These are phyloP conservation scores for Solanum pinnatisectum DNA, from an alignment of 257 asterid genomes.

Conservation along the genomic window DNA sequence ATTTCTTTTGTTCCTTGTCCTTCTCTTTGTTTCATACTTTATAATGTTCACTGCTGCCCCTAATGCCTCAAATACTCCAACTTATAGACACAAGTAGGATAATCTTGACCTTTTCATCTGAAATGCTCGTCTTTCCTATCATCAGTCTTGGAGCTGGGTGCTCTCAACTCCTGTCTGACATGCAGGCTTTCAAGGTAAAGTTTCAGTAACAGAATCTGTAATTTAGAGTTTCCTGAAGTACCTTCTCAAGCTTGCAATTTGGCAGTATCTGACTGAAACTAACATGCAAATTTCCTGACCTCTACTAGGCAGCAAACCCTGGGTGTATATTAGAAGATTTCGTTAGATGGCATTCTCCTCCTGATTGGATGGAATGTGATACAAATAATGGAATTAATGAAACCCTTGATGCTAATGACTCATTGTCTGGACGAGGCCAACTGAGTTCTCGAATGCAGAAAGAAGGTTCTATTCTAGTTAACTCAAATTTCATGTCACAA, in stretches of 20 bases:
- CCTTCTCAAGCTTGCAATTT: conserved; percentile 1
- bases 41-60: neutral
- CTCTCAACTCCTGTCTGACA: conserved; percentile 96
- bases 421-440: conserved; percentile 61
- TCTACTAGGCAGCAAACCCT: conserved; percentile 94
- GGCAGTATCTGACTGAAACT: conserved; percentile 7
- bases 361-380: conserved; percentile 86
- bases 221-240: conserved; percentile 1
- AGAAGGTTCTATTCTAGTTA: conserved; percentile 50
- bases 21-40: neutral
- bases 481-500: neutral
- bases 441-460: conserved; percentile 95
- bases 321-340: conserved; percentile 97
- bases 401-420: conserved; percentile 42
- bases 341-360: conserved; percentile 99
- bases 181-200: conserved; percentile 99
- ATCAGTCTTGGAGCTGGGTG: conserved; percentile 98
- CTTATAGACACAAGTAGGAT: neutral
- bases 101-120: conserved; percentile 8
- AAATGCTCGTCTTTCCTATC: conserved; percentile 15
- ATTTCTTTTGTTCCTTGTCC: neutral
- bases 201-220: conserved; percentile 9
- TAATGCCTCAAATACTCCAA: neutral
- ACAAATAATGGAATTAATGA: conserved; percentile 31
- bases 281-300: conserved; percentile 5